Base-by-base conservation (phyloP, 2,329 filamentous ascomycete genomes). In the Pseudomassariella vexata region DNA sequence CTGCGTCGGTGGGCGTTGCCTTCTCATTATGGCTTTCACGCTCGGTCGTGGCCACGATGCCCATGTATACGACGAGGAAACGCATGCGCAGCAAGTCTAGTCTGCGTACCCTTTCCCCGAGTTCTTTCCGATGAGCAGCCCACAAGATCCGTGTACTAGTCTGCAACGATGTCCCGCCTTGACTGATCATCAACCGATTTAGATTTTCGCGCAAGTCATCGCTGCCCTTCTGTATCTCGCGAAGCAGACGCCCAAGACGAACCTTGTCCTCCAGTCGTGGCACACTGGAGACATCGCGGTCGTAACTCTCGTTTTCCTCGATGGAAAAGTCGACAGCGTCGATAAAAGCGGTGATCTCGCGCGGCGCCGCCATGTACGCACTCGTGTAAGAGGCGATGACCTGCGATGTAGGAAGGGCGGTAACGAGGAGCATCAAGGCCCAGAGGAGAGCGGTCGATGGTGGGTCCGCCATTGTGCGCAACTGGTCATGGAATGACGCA, bases 31-130 rank as follows among this genome's bases (percentile, higher is more conserved):
- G 49, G 37, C 59, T 64, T 32, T 56, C 55, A 21, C 44, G 44
- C 11, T 52, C 52, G 26, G 51, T 53, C 9, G 59, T 53, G 9
- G 68, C 60, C 32, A 80, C 63, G 38, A 78, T 67, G 41, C 75
- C 71, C 71, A 81, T 73, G 52, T 78, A 79, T 22, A 78, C 65
- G 21, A 79, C 73, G 19, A 81, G 56, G 48, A 81, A 80, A 39
- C 76, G 69, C 73, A 78, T 79, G 49, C 76, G 66, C 49, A 81
- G 52, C 46, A 79, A 55, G 44, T 81, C 77, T 24, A 81, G 58
- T 28, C 75, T 63, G 34, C 71, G 66, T 33, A 80, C 60, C 31
- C 71, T 66, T 42, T 76, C 73, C 50, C 78, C 71, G 30, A 82
- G 57, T 31, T 63, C 60, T 30, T 53, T 55, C 44, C 72, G 66